Evolutionary conservation across 2,329 filamentous ascomycete genomes (phyloP), one percentile per base, ranked within the genome.

Genomic region (Verticillium isaacii): DNA sequence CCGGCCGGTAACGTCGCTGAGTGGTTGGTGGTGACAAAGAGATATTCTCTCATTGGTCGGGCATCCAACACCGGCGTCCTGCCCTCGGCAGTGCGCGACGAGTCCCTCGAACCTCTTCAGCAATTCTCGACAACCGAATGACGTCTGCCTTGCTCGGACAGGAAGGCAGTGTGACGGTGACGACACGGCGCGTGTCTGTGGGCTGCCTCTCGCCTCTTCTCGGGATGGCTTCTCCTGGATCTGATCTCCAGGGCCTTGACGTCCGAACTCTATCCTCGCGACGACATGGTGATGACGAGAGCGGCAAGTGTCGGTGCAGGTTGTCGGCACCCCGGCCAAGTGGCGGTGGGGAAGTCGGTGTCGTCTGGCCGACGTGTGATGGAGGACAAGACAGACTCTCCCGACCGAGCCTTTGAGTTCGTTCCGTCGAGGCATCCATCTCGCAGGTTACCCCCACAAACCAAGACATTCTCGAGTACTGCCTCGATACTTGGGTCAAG

Each of bases 11-110:
- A 63, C 61, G 29, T 64, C 61, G 63, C 61, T 64, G 63, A 64
- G 63, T 64, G 63, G 63, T 63, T 56, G 59, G 63, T 60, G 63
- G 63, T 64, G 63, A 64, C 63, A 64, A 61, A 64, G 37, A 61
- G 61, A 59, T 61, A 64, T 64, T 64, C 61, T 58, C 61, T 64
- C 56, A 64, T 64, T 64, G 61, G 63, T 64, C 59, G 55, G 61
- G 34, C 57, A n/a, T 23, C 45, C n/a, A 50, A 50, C 45, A 50
- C 45, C 45, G 45, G 45, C 45, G n/a, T n/a, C 23, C 19, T 50
- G 45, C 19, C 45, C 45, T 50, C 45, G 45, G 45, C 45, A 50
- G 45, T 50, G 45, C 17, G 45, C 45, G 17, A 50, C 45, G 45
- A 50, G 45, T 19, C 45, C 29, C 12, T 50, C 45, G 45, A 50